phyloP scores from a whole-genome alignment of 2,329 filamentous ascomycete species.

The Thielaviopsis populi region DNA sequence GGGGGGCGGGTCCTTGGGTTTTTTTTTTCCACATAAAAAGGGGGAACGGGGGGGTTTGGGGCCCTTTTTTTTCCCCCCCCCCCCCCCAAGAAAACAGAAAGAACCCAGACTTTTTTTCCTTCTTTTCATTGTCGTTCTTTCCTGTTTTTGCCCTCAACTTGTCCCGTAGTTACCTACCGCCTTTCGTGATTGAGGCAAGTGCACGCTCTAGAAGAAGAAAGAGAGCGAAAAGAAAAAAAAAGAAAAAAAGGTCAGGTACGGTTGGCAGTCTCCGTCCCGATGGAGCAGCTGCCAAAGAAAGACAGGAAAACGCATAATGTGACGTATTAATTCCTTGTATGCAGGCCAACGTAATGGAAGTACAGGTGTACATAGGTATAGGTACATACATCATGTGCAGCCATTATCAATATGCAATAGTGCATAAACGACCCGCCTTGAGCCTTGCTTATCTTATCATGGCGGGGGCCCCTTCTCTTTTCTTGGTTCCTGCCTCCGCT shows the following conservation, averaged over 20 bases:
- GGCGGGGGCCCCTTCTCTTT: neutral
- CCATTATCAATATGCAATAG: neutral
- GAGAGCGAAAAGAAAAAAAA: no score
- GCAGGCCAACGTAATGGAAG: no score
- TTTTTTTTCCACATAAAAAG: neutral
- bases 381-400: neutral
- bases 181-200: neutral
- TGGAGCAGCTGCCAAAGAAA: neutral
- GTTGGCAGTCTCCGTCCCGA: neutral
- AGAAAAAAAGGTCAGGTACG: no score
- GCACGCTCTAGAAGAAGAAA: neutral
- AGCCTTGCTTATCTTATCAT: neutral
- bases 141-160: neutral
- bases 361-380: neutral
- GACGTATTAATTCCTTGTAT: neutral
- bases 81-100: neutral
- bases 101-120: neutral
- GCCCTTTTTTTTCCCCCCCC: neutral
- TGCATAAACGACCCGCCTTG: neutral
- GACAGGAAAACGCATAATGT: neutral
- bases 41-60: neutral
- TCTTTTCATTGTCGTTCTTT: neutral
- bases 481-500: neutral
- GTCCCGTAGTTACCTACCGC: neutral
- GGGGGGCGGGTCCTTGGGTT: neutral